Percentiles rank a stretch among this genome's conserved stretches.
Evolutionary conservation across 192 early-diverging fungal species (phyloP).

Genomic region (Borealophlyctis nickersoniae): DNA sequence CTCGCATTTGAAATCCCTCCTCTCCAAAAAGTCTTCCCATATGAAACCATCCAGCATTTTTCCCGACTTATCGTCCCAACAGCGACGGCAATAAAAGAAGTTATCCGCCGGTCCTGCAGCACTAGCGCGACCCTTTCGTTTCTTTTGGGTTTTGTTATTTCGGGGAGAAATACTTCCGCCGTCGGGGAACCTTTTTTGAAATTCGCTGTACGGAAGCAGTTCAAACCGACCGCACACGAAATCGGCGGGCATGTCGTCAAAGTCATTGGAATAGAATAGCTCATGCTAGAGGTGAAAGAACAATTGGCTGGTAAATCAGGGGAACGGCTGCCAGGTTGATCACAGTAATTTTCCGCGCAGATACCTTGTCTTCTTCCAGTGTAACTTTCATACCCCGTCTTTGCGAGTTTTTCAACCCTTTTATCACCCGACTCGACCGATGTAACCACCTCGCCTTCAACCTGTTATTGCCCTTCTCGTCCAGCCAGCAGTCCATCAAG

Average conservation of each 20-base stretch:
- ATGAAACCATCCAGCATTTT: background rate
- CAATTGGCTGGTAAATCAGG: too few relatives aligned
- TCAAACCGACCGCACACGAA: background rate
- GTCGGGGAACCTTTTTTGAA: background rate
- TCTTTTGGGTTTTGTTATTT: too few relatives aligned
- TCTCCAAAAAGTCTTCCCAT: background rate
- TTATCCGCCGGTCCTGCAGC: background rate
- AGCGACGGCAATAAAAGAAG: background rate
- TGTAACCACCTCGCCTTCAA: too few relatives aligned
- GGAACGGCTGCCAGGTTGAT: too few relatives aligned
- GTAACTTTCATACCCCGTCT: too few relatives aligned
- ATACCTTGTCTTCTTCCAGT: too few relatives aligned
- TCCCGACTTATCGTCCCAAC: background rate
- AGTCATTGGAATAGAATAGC: background rate
- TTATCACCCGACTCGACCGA: too few relatives aligned
- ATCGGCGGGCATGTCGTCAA: background rate
- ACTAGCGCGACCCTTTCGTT: too few relatives aligned
- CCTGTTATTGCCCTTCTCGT: background rate
- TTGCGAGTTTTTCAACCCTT: too few relatives aligned
- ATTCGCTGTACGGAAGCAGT: background rate
- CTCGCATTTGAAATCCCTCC: background rate
- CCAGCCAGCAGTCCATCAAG: background rate
- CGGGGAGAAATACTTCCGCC: too few relatives aligned
- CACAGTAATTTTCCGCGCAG: too few relatives aligned
- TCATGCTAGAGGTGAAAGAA: background rate